Evolutionary conservation across 148 eudicot genomes (phyloP).

Genomic region (Polygonum maritimum): DNA sequence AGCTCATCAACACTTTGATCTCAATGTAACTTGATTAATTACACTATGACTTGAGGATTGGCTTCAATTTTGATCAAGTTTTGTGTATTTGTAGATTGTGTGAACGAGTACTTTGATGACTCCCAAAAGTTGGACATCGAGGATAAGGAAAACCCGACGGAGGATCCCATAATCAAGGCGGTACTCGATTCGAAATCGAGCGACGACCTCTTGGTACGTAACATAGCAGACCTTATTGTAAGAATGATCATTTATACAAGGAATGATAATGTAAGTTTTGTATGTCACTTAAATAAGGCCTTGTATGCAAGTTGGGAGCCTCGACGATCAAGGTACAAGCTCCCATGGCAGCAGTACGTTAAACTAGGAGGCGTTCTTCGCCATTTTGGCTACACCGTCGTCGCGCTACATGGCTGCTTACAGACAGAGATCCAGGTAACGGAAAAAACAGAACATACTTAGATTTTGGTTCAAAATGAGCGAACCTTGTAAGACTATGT

Average conservation of each 20-base stretch:
- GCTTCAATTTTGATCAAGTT: neutral
- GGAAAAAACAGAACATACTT: too few species aligned
- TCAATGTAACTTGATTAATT: neutral
- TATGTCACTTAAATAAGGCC: conserved; percentile 27
- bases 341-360: conserved; percentile 84
- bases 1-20: neutral
- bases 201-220: conserved; percentile 59
- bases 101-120: conserved; percentile 56
- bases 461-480: too few species aligned
- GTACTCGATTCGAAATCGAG: conserved; percentile 71
- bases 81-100: conserved; percentile 52
- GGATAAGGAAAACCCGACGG: conserved; percentile 26
- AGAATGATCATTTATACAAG: neutral
- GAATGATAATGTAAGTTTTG: neutral
- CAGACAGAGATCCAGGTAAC: conserved; percentile 83
- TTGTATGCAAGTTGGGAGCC: conserved; percentile 98
- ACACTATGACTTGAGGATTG: neutral
- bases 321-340: conserved; percentile 41
- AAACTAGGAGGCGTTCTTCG: conserved; percentile 73
- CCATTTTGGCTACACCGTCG: conserved; percentile 84
- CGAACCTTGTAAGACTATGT: too few species aligned
- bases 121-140: conserved; percentile 15
- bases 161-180: conserved; percentile 68
- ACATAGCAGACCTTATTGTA: neutral
- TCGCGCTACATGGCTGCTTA: conserved; percentile 82